Conservation (phyloP, 768 basidiomycete genomes). For the Thelephora aurantiotincta region DNA sequence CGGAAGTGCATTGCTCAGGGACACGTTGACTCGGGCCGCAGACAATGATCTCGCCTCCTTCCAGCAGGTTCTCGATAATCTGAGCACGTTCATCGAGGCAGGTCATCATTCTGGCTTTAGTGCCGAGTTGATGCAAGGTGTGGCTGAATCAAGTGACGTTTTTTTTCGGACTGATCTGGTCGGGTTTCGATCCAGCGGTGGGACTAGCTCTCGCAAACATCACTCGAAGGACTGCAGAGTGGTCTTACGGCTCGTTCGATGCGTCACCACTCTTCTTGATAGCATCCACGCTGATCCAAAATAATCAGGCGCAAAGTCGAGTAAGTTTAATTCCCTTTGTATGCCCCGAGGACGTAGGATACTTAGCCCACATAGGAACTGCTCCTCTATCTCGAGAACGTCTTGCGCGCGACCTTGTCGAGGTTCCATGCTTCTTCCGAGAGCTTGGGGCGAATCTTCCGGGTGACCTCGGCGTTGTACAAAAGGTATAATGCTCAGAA, state of each 20-base stretch:
- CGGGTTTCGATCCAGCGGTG: slow-evolving; percentile 25
- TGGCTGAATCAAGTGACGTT: slow-evolving; percentile 10
- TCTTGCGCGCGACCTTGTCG: slow-evolving; percentile 38
- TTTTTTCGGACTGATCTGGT: not conserved
- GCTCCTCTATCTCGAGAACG: slow-evolving; percentile 39
- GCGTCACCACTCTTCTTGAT: slow-evolving; percentile 42
- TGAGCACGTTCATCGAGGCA: slow-evolving; percentile 40
- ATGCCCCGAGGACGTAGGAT: not conserved
- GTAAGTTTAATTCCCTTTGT: slow-evolving; percentile 20
- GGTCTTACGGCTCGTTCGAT: slow-evolving; percentile 31
- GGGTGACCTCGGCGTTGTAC: slow-evolving; percentile 30
- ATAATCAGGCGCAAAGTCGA: slow-evolving; percentile 43
- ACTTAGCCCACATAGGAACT: slow-evolving; percentile 31
- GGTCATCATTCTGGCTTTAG: slow-evolving; percentile 42
- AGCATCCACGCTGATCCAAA: slow-evolving; percentile 35
- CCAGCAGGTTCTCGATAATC: slow-evolving; percentile 41
- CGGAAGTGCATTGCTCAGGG: slow-evolving; percentile 38
- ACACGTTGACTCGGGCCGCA: slow-evolving; percentile 30
- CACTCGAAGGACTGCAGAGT: slow-evolving; percentile 46
- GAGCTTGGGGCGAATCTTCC: slow-evolving; percentile 32
- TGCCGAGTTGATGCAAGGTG: slow-evolving; percentile 41
- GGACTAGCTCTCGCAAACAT: slow-evolving; percentile 38
- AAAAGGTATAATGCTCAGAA: slow-evolving; percentile 10
- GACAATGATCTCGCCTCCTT: slow-evolving; percentile 38
- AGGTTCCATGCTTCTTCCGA: slow-evolving; percentile 31